phyloP scores from a whole-genome alignment of 345 rosid genomes.

The Geranium brycei region DNA sequence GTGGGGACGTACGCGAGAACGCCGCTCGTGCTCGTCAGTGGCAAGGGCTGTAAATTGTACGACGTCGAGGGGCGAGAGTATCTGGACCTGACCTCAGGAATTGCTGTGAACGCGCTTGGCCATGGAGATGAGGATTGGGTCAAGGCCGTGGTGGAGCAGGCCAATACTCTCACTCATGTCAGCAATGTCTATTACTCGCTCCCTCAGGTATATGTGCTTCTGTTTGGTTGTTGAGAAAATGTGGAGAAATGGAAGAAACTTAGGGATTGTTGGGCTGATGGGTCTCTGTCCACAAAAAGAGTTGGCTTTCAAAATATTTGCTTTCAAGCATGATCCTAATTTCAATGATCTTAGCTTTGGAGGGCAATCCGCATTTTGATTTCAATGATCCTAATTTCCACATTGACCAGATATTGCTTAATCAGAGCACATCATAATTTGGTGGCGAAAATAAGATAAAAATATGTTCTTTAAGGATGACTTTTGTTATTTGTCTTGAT shows the following conservation, averaged over 20 bases:
- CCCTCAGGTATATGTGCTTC: constrained; percentile 51
- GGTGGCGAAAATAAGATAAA: too few species aligned
- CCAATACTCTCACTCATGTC: constrained; percentile 50
- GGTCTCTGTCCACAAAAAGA: too few species aligned
- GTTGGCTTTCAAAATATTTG: too few species aligned
- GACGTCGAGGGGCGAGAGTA: constrained; percentile 71
- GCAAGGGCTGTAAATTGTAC: constrained; percentile 65
- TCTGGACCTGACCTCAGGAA: constrained; percentile 63
- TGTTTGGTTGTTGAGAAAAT: background rate
- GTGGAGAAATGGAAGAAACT: background rate
- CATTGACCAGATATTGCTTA: too few species aligned
- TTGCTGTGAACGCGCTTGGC: constrained; percentile 77
- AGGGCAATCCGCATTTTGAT: too few species aligned
- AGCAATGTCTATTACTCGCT: constrained; percentile 62
- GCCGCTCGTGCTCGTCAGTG: constrained; percentile 56
- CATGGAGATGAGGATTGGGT: constrained; percentile 82
- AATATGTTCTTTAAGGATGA: too few species aligned
- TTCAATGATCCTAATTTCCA: too few species aligned
- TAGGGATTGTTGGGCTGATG: too few species aligned
- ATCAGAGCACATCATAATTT: too few species aligned
- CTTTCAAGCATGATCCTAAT: too few species aligned
- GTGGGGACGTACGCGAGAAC: constrained; percentile 76
- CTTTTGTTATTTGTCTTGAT: too few species aligned
- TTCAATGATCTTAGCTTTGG: too few species aligned
- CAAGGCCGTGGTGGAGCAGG: constrained; percentile 57